phyloP scores from a whole-genome alignment of 192 early-diverging fungal species.

The Coemansia interrupta region DNA sequence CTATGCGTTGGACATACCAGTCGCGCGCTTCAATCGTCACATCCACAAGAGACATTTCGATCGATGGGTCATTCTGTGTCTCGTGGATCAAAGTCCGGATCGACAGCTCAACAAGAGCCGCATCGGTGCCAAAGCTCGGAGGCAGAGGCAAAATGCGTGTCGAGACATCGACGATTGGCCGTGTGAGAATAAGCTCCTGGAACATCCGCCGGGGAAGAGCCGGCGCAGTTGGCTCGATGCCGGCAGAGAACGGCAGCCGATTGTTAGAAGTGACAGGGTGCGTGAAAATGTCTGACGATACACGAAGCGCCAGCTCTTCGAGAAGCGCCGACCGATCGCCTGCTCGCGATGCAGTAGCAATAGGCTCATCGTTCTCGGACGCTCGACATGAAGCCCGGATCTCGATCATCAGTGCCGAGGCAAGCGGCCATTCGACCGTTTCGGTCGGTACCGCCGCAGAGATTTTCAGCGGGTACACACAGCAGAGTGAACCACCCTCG shows the following conservation, averaged over 20 bases:
- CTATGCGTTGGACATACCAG: slow-evolving; percentile 33
- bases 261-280: not conserved
- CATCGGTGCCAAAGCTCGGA: slow-evolving; percentile 27
- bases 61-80: not conserved
- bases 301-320: slow-evolving; percentile 32
- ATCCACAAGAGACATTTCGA: slow-evolving; percentile 5
- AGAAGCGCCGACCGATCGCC: slow-evolving; percentile 24
- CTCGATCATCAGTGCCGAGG: slow-evolving; percentile 32
- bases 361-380: slow-evolving; percentile 6
- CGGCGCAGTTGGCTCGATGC: not conserved
- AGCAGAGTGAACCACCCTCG: slow-evolving; percentile 29
- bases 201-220: slow-evolving; percentile 23
- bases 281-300: slow-evolving; percentile 25
- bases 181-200: slow-evolving; percentile 33
- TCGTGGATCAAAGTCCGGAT: not conserved
- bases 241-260: not conserved
- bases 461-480: slow-evolving; percentile 35
- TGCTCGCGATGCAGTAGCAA: slow-evolving; percentile 3
- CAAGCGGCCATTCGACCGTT: slow-evolving; percentile 5
- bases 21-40: slow-evolving; percentile 16
- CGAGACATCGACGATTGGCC: slow-evolving; percentile 20
- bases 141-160: slow-evolving; percentile 22
- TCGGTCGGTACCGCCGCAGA: slow-evolving; percentile 5
- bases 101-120: slow-evolving; percentile 28
- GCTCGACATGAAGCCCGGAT: slow-evolving; percentile 23